Conservation (phyloP, 306 rosid genomes). For the Bauhinia variegata region DNA sequence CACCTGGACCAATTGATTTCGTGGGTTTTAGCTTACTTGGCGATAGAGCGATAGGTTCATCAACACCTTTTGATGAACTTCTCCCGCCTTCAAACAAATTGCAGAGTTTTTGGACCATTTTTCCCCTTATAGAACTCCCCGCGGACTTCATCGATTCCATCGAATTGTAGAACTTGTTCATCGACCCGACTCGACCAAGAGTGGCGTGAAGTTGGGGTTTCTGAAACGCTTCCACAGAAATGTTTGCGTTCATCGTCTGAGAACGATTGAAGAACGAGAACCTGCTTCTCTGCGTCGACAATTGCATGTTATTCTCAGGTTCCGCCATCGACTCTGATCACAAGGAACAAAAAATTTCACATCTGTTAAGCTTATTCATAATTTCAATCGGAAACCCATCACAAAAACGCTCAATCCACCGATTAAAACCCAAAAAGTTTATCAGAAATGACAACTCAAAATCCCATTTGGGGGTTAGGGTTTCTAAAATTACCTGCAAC, state of each 20-base stretch:
- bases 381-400: not conserved
- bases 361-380: not conserved
- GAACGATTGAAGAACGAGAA: constrained; percentile 77
- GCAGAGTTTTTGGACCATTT: constrained; percentile 73
- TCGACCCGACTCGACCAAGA: constrained; percentile 63
- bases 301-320: constrained; percentile 41
- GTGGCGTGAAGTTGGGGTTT: constrained; percentile 44
- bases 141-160: constrained; percentile 64
- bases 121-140: constrained; percentile 65
- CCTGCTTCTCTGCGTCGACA: constrained; percentile 48
- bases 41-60: constrained; percentile 37
- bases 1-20: constrained; percentile 45
- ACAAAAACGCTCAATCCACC: constrained; percentile 16
- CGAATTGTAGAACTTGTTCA: constrained; percentile 56
- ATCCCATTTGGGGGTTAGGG: not conserved
- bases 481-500: constrained; percentile 7
- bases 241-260: constrained; percentile 45
- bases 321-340: constrained; percentile 53
- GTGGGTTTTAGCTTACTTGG: constrained; percentile 43
- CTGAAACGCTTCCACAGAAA: constrained; percentile 40
- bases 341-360: not conserved
- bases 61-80: constrained; percentile 24
- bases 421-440: not conserved
- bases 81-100: constrained; percentile 60
- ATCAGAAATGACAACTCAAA: not conserved